phyloP scores from a whole-genome alignment of 208 protist species.

The Acanthamoeba healyi region DNA sequence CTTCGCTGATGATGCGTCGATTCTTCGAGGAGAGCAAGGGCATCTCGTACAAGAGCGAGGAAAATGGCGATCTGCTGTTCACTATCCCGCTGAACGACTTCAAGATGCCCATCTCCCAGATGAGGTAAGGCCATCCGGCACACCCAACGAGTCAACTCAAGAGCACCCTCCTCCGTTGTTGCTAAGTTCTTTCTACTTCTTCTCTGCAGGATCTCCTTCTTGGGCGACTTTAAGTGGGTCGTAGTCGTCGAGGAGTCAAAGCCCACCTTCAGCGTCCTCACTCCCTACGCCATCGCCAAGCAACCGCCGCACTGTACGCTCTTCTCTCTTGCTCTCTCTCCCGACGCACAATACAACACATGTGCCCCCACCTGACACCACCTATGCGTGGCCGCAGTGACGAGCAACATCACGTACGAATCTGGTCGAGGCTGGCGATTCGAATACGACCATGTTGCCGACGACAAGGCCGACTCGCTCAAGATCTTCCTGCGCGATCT shows the following conservation, averaged over 20 bases:
- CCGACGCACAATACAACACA: not conserved
- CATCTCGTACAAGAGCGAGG: conserved; percentile 2
- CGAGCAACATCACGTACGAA: conserved; percentile 16
- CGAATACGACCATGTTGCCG: conserved; percentile 46
- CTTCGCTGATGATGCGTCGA: conserved; percentile 42
- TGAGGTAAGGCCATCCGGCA: not conserved
- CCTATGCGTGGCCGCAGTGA: not conserved
- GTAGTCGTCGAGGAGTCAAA: conserved; percentile 15
- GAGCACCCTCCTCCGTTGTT: not conserved
- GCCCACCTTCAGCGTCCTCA: not conserved
- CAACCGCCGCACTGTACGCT: conserved; percentile 12
- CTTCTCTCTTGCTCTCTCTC: not conserved
- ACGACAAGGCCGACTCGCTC: conserved; percentile 12
- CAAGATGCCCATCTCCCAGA: conserved; percentile 48
- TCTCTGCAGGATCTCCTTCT: conserved; percentile 23
- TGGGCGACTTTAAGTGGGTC: conserved; percentile 48
- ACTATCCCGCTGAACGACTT: conserved; percentile 29
- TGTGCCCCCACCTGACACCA: too few species aligned
- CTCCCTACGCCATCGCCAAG: not conserved
- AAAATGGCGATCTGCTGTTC: conserved; percentile 58
- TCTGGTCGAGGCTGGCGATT: not conserved
- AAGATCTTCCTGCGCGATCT: conserved; percentile 59
- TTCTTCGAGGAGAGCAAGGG: conserved; percentile 61
- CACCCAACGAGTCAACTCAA: too few species aligned
- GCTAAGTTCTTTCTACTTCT: not conserved